Percentiles rank a stretch among this genome's conserved stretches.
These are phyloP conservation scores for Hondaea fermentalgiana DNA, from an alignment of 108 stramenopile species.

Conservation along the genomic window DNA sequence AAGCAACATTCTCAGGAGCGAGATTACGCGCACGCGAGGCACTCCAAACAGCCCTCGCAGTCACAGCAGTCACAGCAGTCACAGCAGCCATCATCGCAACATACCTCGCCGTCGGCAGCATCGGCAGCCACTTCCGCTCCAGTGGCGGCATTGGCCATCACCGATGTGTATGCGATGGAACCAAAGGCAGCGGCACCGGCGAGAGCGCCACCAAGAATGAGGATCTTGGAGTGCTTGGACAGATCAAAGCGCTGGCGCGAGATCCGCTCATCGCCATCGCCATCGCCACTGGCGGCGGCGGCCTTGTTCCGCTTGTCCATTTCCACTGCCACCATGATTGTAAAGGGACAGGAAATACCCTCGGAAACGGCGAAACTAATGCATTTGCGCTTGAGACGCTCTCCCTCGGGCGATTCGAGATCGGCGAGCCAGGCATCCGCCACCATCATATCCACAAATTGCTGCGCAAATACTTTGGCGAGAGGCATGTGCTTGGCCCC, in stretches of 20 bases:
- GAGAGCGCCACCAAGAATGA: neutral
- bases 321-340: neutral
- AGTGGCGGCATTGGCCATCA: neutral
- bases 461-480: neutral
- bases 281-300: neutral
- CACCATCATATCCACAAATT: neutral
- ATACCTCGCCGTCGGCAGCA: neutral
- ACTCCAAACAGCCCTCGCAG: neutral
- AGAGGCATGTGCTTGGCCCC: neutral
- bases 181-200: neutral
- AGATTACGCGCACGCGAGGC: neutral
- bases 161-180: neutral
- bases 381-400: neutral
- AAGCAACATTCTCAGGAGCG: neutral
- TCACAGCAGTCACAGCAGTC: neutral
- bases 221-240: neutral
- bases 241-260: neutral
- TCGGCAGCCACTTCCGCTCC: neutral
- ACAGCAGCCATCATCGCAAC: neutral
- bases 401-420: neutral
- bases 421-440: constrained; percentile 14
- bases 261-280: neutral
- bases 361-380: neutral
- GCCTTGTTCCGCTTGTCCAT: neutral
- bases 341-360: neutral